A percentile compares a stretch with the other conserved stretches of the same genome.
Conservation (phyloP, 2,329 filamentous ascomycete species). For the Lasiodiplodia theobromae region DNA sequence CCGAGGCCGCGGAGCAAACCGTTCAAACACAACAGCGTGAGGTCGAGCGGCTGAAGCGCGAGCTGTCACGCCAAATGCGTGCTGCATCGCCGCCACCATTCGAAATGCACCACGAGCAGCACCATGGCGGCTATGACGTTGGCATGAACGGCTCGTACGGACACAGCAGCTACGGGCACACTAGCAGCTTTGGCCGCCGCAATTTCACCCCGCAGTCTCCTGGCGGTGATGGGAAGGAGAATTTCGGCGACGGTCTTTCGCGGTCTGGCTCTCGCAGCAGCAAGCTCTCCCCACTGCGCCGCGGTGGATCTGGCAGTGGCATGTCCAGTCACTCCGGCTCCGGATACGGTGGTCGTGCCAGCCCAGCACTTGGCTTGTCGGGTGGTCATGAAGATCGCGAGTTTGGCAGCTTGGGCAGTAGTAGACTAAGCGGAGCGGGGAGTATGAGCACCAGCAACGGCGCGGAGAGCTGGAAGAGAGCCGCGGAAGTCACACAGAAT, state of each 20-base stretch:
- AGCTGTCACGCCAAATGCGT: slow-evolving; percentile 65
- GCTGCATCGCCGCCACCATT: slow-evolving; percentile 63
- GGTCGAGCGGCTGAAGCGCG: slow-evolving; percentile 91
- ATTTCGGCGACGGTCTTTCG: slow-evolving; percentile 42
- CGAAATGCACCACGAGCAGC: slow-evolving; percentile 47
- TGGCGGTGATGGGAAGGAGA: slow-evolving; percentile 57
- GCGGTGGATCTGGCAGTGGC: slow-evolving; percentile 39
- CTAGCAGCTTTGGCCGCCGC: slow-evolving; percentile 39
- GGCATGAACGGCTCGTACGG: slow-evolving; percentile 68
- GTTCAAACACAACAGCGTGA: slow-evolving; percentile 86
- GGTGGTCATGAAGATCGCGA: slow-evolving; percentile 34
- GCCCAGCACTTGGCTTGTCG: slow-evolving; percentile 39
- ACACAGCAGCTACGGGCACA: slow-evolving; percentile 56
- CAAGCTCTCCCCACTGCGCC: slow-evolving; percentile 48
- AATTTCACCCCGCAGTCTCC: slow-evolving; percentile 43
- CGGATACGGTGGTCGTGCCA: slow-evolving; percentile 43
- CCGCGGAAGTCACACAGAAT: slow-evolving; percentile 96
- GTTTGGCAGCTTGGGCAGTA: slow-evolving; percentile 13
- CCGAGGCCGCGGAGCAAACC: slow-evolving; percentile 84
- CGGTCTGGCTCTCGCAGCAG: slow-evolving; percentile 42
- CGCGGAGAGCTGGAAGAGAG: slow-evolving; percentile 91
- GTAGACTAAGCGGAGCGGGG: slow-evolving; percentile 32
- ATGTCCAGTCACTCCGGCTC: slow-evolving; percentile 40
- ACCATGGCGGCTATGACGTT: slow-evolving; percentile 56
- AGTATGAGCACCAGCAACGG: slow-evolving; percentile 43